Evolutionary conservation across 345 rosid genomes (phyloP), one percentile per base, ranked within the genome.

Genomic region (Populus pruinosa): DNA sequence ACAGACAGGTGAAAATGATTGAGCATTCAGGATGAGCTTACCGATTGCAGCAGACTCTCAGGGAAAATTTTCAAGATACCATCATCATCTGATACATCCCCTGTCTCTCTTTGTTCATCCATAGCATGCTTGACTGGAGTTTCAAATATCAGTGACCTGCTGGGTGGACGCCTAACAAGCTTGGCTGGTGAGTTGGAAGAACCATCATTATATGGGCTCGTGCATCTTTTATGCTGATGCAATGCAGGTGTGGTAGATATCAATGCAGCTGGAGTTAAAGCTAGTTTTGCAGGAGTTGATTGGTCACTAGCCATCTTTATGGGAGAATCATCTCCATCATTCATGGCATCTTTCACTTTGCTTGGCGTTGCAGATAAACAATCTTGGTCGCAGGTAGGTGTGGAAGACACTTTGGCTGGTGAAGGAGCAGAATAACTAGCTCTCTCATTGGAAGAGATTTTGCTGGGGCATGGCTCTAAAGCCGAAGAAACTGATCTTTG

Each of bases 241-340:
- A 79, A 44, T 17, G 80, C 65, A 16, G 90, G 87, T 29, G 95
- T 89, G 17, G 86, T 68, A 63, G 91, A 82, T 86, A 76, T 80
- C 64, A 87, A 55, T 64, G 87, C 70, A 29, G 85, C 77, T 21
- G 97, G 94, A 77, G 97, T 89, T 59, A 86, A 83, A 69, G 75
- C 90, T 61, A 84, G 83, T 79, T 89, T 89, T 43, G 89, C 92
- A 59, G 97, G 96, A 85, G 96, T 93, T 55, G 89, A 80, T 47
- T 79, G 79, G 17, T 74, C 13, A 35, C 69, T 29, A 36, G 81
- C 88, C 70, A 47, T 74, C 73, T 85, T 67, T 31, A 39, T 69
- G 21, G 83, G 85, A 68, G 84, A 77, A 61, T 59, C 68, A 47
- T 73, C 83, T 44, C 43, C 62, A 55, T 3, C 33, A 18, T 67